Percentiles rank a stretch among this genome's conserved stretches.
phyloP scores from a whole-genome alignment of 2,329 filamentous ascomycete species.

The Epichloe coenophiala region DNA sequence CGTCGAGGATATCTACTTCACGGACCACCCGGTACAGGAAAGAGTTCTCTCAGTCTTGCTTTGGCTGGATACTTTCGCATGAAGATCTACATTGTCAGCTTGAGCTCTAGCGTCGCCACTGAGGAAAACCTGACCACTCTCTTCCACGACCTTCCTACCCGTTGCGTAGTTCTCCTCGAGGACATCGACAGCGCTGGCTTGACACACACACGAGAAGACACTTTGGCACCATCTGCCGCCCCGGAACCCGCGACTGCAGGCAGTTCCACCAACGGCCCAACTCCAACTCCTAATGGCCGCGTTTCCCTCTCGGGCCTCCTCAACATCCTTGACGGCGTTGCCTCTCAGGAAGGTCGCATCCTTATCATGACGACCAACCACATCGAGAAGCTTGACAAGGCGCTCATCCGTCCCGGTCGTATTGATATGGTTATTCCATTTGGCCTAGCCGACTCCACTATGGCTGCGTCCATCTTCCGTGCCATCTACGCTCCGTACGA shows the following conservation, averaged over 20 bases:
- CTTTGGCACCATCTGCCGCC: slow-evolving; percentile 1
- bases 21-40: slow-evolving; percentile 70
- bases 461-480: slow-evolving; percentile 41
- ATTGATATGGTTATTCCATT: slow-evolving; percentile 48
- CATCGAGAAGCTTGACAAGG: slow-evolving; percentile 46
- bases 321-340: slow-evolving; percentile 67
- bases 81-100: slow-evolving; percentile 57
- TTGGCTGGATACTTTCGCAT: slow-evolving; percentile 58
- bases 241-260: slow-evolving; percentile 4
- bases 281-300: slow-evolving; percentile 13
- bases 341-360: slow-evolving; percentile 48
- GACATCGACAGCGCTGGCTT: slow-evolving; percentile 64
- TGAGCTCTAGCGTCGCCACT: slow-evolving; percentile 47
- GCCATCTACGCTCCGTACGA: slow-evolving; percentile 44
- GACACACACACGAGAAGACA: slow-evolving; percentile 40
- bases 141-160: slow-evolving; percentile 52
- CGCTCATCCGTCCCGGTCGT: slow-evolving; percentile 48
- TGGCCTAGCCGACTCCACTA: slow-evolving; percentile 36
- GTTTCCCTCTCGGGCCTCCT: slow-evolving; percentile 65
- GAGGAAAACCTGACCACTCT: slow-evolving; percentile 52
- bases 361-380: slow-evolving; percentile 56
- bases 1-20: slow-evolving; percentile 71
- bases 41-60: slow-evolving; percentile 58
- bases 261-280: slow-evolving; percentile 1
- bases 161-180: slow-evolving; percentile 62